These are phyloP conservation scores for Lactarius deliciosus DNA, from an alignment of 768 basidiomycete genomes.

Conservation along the genomic window DNA sequence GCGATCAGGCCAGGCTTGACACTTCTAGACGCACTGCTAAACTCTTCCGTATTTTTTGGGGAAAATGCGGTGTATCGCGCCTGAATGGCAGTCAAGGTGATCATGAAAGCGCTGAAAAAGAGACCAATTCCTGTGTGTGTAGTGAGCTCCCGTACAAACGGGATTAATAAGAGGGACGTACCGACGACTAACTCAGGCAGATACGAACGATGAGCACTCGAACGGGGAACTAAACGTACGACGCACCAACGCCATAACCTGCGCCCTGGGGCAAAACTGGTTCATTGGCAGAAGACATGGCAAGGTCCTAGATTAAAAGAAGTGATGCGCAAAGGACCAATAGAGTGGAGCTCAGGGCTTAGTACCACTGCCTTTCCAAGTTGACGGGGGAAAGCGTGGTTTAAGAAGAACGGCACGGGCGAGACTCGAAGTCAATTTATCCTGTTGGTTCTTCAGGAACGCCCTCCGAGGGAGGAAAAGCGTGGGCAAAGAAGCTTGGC, in stretches of 20 bases:
- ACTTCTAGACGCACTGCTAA: slow-evolving; percentile 76
- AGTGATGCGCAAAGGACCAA: not conserved
- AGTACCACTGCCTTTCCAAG: not conserved
- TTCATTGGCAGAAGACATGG: slow-evolving; percentile 32
- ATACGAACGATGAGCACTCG: slow-evolving; percentile 14
- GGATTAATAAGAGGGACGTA: slow-evolving; percentile 31
- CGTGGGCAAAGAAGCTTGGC: not conserved
- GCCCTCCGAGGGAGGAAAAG: not conserved
- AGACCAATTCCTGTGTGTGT: slow-evolving; percentile 68
- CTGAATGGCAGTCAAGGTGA: slow-evolving; percentile 75
- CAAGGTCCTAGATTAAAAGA: not conserved
- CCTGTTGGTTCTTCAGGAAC: slow-evolving; percentile 4
- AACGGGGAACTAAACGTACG: not conserved
- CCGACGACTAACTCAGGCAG: slow-evolving; percentile 47
- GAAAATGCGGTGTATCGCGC: slow-evolving; percentile 81
- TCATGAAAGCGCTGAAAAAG: slow-evolving; percentile 84
- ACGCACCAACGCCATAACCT: slow-evolving; percentile 76
- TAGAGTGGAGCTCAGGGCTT: not conserved
- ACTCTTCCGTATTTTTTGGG: slow-evolving; percentile 78
- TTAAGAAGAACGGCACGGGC: not conserved
- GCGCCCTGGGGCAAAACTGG: slow-evolving; percentile 73
- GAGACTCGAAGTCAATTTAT: slow-evolving; percentile 15
- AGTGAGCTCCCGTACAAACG: not conserved
- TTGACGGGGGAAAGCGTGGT: not conserved
- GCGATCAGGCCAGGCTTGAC: slow-evolving; percentile 92